Evolutionary conservation across 1,139 yeast genomes (phyloP), one percentile per base, ranked within the genome.

Genomic region (Hyphopichia pseudoburtonii): DNA sequence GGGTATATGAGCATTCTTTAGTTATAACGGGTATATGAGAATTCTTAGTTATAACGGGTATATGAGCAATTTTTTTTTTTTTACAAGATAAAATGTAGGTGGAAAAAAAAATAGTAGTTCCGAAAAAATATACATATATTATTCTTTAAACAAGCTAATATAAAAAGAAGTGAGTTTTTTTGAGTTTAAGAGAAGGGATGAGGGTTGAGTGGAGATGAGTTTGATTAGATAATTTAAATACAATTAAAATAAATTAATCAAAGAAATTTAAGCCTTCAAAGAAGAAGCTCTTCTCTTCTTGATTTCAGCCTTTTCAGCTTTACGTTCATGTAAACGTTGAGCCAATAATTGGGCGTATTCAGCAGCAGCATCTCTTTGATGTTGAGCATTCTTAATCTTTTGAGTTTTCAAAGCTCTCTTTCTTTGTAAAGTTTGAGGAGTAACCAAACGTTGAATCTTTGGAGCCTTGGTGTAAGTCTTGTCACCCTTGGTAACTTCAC

Each of bases 251-350:
- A n/a, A n/a, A n/a, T n/a, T n/a, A n/a, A n/a, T n/a, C n/a, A n/a
- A n/a, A n/a, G n/a, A n/a, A n/a, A 45, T 44, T 73, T 78, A 80
- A 79, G 88, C 87, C 80, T 85, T 86, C 73, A 90, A 83, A 63
- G 97, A 90, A 66, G 97, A 92, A 73, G 97, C 97, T 86, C 98
- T 90, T 87, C 96, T 88, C 95, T 89, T 89, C 80, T 84, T 87
- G 76, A 86, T 81, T 80, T 88, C 96, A 76, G 96, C 96, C 80
- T 80, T 87, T 78, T 87, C 95, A 73, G 95, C 94, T 82, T 90
- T 90, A 82, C 92, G 86, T 78, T 90, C 97, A 75, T 88, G 86
- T 73, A 90, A 86, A 78, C 97, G 94, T 82, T 89, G 79, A 69
- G 98, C 97, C 74, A 92, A 83, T 72, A 92, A 82, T 78, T 89